Conservation (phyloP, 371 early-diverging fungal genomes). For the Hamiltosporidium magnivora region DNA sequence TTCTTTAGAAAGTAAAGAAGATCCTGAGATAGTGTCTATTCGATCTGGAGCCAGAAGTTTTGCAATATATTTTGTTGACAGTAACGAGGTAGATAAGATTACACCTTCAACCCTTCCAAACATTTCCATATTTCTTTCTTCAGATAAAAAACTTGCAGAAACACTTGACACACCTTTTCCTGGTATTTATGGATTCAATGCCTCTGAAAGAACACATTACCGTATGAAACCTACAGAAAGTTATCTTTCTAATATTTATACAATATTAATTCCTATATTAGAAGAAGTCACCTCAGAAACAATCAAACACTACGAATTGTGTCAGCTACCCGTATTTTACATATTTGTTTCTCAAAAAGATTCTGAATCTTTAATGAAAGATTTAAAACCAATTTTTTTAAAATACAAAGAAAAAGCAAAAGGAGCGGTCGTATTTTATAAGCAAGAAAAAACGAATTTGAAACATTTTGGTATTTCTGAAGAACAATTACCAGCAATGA, state of each 20-base stretch:
- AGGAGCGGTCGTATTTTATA: slow-evolving; percentile 18
- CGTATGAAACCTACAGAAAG: slow-evolving; percentile 3
- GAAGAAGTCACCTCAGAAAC: slow-evolving; percentile 14
- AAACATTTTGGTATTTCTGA: slow-evolving; percentile 15
- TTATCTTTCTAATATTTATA: neutral
- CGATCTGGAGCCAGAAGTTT: neutral
- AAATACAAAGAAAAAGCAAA: slow-evolving; percentile 18
- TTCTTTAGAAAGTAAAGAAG: neutral
- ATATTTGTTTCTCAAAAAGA: slow-evolving; percentile 10
- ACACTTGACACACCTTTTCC: slow-evolving; percentile 28
- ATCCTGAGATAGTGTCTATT: neutral
- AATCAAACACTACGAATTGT: slow-evolving; percentile 12
- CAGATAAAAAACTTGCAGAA: slow-evolving; percentile 28
- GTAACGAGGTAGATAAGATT: too few species aligned
- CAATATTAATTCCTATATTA: slow-evolving; percentile 13
- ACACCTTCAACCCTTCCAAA: neutral
- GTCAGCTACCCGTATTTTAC: slow-evolving; percentile 21
- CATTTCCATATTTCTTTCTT: slow-evolving; percentile 24
- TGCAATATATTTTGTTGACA: neutral
- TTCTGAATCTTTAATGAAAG: neutral
- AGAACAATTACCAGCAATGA: slow-evolving; percentile 28
- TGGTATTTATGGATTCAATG: slow-evolving; percentile 38
- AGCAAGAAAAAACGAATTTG: slow-evolving; percentile 7
- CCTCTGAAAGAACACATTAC: slow-evolving; percentile 21
- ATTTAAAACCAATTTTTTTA: neutral